Evolutionary conservation across 225 moss, liverwort and hornwort genomes (phyloP).

Genomic region (Thuidium tamariscinum): DNA sequence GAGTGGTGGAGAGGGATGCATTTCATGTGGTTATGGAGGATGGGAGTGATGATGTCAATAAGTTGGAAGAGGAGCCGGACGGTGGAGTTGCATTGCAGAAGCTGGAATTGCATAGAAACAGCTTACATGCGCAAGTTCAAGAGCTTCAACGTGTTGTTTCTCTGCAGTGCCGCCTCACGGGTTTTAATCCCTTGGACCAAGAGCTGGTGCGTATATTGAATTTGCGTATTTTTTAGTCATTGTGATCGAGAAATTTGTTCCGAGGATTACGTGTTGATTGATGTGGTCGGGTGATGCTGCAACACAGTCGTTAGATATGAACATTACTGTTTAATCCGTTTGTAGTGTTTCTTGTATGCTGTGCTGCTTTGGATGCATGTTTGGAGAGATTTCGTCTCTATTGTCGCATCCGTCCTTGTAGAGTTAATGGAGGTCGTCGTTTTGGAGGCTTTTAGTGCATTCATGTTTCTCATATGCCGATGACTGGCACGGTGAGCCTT

Average conservation of each 20-base stretch:
- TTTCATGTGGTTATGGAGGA: background rate
- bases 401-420: background rate
- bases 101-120: constrained; percentile 54
- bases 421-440: background rate
- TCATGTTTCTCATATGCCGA: background rate
- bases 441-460: background rate
- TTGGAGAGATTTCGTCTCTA: background rate
- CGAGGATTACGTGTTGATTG: background rate
- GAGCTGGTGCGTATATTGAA: constrained; percentile 51
- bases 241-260: background rate
- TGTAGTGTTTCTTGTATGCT: background rate
- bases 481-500: background rate
- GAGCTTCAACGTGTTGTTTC: constrained; percentile 57
- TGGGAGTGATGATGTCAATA: constrained; percentile 8
- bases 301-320: background rate
- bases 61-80: constrained; percentile 5
- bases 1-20: background rate
- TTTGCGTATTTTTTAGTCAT: background rate
- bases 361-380: background rate
- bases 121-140: constrained; percentile 56
- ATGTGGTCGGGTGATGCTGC: background rate
- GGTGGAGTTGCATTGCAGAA: constrained; percentile 15
- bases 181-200: constrained; percentile 65
- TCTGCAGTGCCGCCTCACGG: constrained; percentile 60
- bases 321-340: background rate